These are phyloP conservation scores for Boechera stricta DNA, from an alignment of 345 rosid species.

Conservation along the genomic window DNA sequence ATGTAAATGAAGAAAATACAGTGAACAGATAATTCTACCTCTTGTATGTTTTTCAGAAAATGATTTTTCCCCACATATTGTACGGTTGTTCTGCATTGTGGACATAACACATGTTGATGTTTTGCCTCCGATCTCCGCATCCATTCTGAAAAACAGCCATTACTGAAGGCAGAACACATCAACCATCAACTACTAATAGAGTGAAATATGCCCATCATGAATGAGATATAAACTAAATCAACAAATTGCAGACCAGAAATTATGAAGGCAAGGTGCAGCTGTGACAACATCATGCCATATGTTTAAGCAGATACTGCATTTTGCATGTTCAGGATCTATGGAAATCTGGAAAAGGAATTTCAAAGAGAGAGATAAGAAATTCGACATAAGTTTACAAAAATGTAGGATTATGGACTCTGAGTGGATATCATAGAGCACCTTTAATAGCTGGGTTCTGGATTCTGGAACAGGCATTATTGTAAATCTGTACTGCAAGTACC, in stretches of 20 bases:
- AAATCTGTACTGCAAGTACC: constrained; percentile 72
- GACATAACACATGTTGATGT: constrained; percentile 74
- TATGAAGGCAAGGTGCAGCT: constrained; percentile 94
- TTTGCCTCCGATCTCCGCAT: constrained; percentile 75
- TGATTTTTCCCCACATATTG: constrained; percentile 87
- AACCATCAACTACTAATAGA: constrained; percentile 29
- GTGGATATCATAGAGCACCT: constrained; percentile 49
- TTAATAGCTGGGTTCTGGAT: constrained; percentile 50
- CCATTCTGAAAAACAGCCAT: constrained; percentile 99
- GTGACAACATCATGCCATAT: constrained; percentile 96
- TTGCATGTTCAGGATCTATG: constrained; percentile 75
- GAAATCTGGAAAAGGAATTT: constrained; percentile 57
- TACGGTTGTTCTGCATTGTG: constrained; percentile 88
- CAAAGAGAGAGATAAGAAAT: constrained; percentile 14
- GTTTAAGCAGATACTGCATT: constrained; percentile 89
- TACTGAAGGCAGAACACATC: constrained; percentile 58
- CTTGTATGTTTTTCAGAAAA: constrained; percentile 74
- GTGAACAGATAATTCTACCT: constrained; percentile 53
- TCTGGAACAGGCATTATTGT: constrained; percentile 61
- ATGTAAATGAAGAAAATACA: constrained; percentile 18
- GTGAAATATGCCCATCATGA: constrained; percentile 15
- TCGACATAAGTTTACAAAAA: not conserved
- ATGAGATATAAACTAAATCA: constrained; percentile 6
- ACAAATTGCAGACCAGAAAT: constrained; percentile 68
- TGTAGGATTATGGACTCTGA: not conserved